Percentiles rank a stretch among this genome's conserved stretches.
Evolutionary conservation across 495 filamentous ascomycete species (phyloP).

Genomic region (Xylaria bambusicola): DNA sequence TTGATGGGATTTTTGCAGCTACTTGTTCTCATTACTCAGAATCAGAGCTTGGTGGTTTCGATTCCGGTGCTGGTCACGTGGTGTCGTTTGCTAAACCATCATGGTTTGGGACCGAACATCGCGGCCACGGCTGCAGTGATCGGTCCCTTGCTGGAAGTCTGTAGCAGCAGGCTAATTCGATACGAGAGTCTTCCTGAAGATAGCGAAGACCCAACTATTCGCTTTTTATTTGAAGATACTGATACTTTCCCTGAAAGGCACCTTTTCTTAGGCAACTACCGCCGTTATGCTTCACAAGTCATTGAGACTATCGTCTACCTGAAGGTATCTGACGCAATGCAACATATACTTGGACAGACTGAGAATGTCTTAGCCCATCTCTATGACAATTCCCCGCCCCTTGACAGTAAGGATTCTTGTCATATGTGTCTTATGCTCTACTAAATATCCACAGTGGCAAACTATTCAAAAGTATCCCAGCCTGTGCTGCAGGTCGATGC

Average conservation of each 20-base stretch:
- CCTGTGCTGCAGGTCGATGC: slow-evolving; percentile 80
- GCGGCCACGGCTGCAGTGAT: slow-evolving; percentile 65
- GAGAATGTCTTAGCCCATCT: slow-evolving; percentile 72
- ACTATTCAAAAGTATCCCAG: slow-evolving; percentile 78
- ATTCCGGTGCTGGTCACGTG: slow-evolving; percentile 90
- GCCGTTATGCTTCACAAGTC: slow-evolving; percentile 81
- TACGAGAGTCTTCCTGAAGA: slow-evolving; percentile 85
- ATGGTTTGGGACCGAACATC: slow-evolving; percentile 63
- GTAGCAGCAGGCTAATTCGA: slow-evolving; percentile 72
- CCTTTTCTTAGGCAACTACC: slow-evolving; percentile 96
- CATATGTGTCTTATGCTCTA: not conserved
- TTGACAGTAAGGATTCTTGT: slow-evolving; percentile 58
- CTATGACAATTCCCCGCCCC: slow-evolving; percentile 68
- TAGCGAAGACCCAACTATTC: slow-evolving; percentile 72
- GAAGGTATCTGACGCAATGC: slow-evolving; percentile 79
- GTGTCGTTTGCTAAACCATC: slow-evolving; percentile 74
- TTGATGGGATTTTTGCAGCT: slow-evolving; percentile 78
- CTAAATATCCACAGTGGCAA: slow-evolving; percentile 57
- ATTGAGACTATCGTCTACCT: slow-evolving; percentile 81
- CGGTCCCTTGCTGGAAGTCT: slow-evolving; percentile 74
- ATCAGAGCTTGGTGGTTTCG: slow-evolving; percentile 85
- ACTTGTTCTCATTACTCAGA: slow-evolving; percentile 74
- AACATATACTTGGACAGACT: slow-evolving; percentile 77
- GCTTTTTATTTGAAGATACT: slow-evolving; percentile 87
- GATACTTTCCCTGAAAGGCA: slow-evolving; percentile 94